Base-by-base conservation (phyloP, 2,329 filamentous ascomycete genomes). In the Venturia carpophila region DNA sequence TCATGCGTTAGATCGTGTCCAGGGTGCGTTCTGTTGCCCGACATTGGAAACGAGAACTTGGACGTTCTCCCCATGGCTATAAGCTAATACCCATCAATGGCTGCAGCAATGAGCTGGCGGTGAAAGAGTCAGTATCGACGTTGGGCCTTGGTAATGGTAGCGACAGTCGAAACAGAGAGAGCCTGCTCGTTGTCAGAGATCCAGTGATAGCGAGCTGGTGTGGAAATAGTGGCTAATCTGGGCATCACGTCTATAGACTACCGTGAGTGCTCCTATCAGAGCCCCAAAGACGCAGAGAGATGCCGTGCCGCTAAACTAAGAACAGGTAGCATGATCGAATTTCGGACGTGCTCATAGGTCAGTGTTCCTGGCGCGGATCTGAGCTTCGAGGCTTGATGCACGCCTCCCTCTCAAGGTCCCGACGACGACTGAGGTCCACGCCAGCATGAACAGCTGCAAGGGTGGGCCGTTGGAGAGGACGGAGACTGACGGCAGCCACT, bases 1-100 rank as follows among this genome's bases (percentile, higher is more conserved):
- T 66, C 52, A 24, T 64, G n/a, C 42, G n/a, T 17, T 19, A 27
- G 45, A 13, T 55, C 62, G 1, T 58, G 30, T 37, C 52, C 52
- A 17, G 52, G 52, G 52, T 37, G 27, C 2, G 17, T 5, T 58
- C 30, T 58, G 30, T 17, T 56, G 11, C 27, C 49, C 49, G 49
- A 19, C 24, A 47, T 2, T 3, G 49, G 27, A 13, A 39, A 55
- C 5, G 52, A 58, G 52, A 58, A 58, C 24, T 37, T 58, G 3
- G 30, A 58, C 2, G 10, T 17, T 15, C 52, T 58, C 52, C 52
- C 52, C 52, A 58, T 58, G 19, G 49, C 24, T 58, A 58, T 58
- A n/a, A 34, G 7, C 24, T 3, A 21, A 37, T 3, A 27, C 30
- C 52, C 52, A 58, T 58, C 27, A n/a, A 30, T n/a, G 27, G 13